A percentile compares a stretch with the other conserved stretches of the same genome.
These are phyloP conservation scores for Penicillium fuscoglaucum DNA, from an alignment of 2,329 filamentous ascomycete species.

Conservation along the genomic window DNA sequence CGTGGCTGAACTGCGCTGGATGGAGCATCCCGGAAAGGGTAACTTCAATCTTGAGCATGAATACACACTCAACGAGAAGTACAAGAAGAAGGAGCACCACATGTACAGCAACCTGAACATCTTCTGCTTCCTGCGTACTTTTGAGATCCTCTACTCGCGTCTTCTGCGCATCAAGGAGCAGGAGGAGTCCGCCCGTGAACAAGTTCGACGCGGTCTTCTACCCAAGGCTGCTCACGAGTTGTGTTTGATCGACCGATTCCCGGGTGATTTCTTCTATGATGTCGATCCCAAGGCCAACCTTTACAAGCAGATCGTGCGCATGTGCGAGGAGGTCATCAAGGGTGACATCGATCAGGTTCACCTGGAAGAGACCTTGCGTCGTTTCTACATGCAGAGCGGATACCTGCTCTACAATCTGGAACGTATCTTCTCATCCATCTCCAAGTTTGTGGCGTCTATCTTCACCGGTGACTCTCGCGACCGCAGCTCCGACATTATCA, in stretches of 20 bases:
- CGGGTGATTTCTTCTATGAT: slow-evolving; percentile 70
- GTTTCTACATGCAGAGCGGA: slow-evolving; percentile 85
- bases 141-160: slow-evolving; percentile 85
- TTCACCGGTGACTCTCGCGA: slow-evolving; percentile 86
- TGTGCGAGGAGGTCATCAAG: slow-evolving; percentile 83
- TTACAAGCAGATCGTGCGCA: slow-evolving; percentile 79
- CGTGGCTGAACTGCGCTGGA: slow-evolving; percentile 57
- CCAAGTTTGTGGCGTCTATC: slow-evolving; percentile 77
- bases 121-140: slow-evolving; percentile 92
- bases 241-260: slow-evolving; percentile 76
- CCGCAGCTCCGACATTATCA: slow-evolving; percentile 86
- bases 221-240: slow-evolving; percentile 81
- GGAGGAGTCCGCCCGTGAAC: slow-evolving; percentile 69
- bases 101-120: slow-evolving; percentile 90
- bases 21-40: slow-evolving; percentile 57
- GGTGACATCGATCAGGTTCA: slow-evolving; percentile 78
- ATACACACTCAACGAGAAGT: slow-evolving; percentile 75
- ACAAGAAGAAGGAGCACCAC: slow-evolving; percentile 77
- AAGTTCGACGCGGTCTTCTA: slow-evolving; percentile 70
- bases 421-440: slow-evolving; percentile 78
- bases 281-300: slow-evolving; percentile 67
- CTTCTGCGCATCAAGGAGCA: slow-evolving; percentile 80
- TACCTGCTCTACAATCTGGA: slow-evolving; percentile 94
- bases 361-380: slow-evolving; percentile 86
- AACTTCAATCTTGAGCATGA: slow-evolving; percentile 62